Evolutionary conservation across 164 flowering plant genomes (phyloP).

Genomic region (Hamamelis virginiana): DNA sequence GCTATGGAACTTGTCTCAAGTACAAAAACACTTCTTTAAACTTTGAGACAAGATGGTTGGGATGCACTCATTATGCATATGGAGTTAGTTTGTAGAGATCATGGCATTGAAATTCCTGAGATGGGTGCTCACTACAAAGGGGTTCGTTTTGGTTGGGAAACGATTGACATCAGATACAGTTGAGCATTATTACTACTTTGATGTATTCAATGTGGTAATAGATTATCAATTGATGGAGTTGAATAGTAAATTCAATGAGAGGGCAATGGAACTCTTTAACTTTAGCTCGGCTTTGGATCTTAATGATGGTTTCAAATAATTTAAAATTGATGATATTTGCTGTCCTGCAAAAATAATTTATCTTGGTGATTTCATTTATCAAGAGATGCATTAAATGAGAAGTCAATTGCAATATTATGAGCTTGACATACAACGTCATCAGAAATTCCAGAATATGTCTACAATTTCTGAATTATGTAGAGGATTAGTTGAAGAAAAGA

Average conservation of each 20-base stretch:
- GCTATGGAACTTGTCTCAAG: background rate
- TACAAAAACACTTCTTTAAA: background rate
- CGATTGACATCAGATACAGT: background rate
- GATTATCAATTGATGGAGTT: slow-evolving; percentile 8
- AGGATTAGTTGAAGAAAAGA: background rate
- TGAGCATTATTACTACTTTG: slow-evolving; percentile 2
- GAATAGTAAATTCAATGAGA: slow-evolving; percentile 7
- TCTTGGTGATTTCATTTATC: slow-evolving; percentile 1
- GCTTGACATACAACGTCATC: background rate
- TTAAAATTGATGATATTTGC: slow-evolving; percentile 4
- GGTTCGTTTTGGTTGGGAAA: background rate
- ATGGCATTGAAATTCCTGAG: background rate
- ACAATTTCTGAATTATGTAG: slow-evolving; percentile 4
- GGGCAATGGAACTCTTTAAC: slow-evolving; percentile 3
- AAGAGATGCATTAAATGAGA: slow-evolving; percentile 5
- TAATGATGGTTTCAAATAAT: background rate
- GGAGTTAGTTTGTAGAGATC: background rate
- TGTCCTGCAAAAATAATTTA: background rate
- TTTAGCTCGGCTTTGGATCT: slow-evolving; percentile 8
- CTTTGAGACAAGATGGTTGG: background rate
- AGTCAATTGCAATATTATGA: background rate
- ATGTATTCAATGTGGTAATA: slow-evolving; percentile 1
- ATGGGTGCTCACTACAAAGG: slow-evolving; percentile 4
- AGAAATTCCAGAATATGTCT: background rate
- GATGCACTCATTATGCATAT: background rate